phyloP scores from a whole-genome alignment of 768 basidiomycete species.

The Boletus rubescentipes region DNA sequence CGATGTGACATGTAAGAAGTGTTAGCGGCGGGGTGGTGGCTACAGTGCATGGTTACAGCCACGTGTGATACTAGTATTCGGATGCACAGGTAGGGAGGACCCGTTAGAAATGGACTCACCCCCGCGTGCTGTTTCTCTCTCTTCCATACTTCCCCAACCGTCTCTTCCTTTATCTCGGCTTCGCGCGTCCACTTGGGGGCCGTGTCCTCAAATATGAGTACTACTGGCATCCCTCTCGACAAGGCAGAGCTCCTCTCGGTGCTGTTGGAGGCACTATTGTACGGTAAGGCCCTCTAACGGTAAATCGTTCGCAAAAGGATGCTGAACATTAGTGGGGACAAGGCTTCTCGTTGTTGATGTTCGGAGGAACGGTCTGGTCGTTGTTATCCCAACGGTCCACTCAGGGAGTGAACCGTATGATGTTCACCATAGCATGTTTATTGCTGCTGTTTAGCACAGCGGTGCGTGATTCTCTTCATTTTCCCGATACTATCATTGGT shows the following conservation, averaged over 20 bases:
- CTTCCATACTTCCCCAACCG: no score
- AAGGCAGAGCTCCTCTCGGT: neutral
- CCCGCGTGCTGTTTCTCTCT: no score
- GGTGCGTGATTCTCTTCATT: neutral
- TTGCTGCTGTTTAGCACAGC: neutral
- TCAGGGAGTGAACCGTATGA: neutral
- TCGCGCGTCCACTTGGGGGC: neutral
- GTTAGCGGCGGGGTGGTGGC: no score
- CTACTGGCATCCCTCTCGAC: neutral
- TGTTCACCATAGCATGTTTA: neutral
- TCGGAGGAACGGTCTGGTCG: neutral
- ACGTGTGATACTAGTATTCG: no score
- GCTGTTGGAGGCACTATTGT: neutral
- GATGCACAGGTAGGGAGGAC: no score
- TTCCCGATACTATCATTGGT: no score
- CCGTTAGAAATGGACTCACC: no score
- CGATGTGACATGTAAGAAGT: no score
- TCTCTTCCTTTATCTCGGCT: no score
- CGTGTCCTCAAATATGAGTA: neutral
- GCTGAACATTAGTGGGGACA: neutral
- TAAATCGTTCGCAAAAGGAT: neutral
- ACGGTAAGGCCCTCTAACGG: neutral
- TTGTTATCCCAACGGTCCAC: neutral
- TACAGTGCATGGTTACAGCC: no score
- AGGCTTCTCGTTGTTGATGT: constrained; percentile 4